Percentiles rank a stretch among this genome's conserved stretches.
Conservation (phyloP, 2,329 filamentous ascomycete species). For the Immersiporthe knoxdaviesiana region DNA sequence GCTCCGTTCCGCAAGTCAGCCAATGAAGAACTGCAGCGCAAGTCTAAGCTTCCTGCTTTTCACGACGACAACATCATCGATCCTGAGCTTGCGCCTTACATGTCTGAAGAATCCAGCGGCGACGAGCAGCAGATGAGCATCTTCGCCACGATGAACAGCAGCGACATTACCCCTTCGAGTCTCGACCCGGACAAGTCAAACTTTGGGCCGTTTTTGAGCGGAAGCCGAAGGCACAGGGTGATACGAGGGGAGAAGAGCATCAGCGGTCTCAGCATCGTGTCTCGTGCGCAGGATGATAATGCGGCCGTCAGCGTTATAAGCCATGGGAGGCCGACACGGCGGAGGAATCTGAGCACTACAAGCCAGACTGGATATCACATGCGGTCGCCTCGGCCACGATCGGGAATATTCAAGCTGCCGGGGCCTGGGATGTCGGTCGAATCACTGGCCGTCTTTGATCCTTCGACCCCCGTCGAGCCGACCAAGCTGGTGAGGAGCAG, state of each 20-base stretch:
- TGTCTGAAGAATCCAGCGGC: constrained; percentile 93
- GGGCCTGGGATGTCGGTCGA: constrained; percentile 62
- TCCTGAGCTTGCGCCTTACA: constrained; percentile 89
- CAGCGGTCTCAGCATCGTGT: constrained; percentile 69
- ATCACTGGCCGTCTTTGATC: constrained; percentile 52
- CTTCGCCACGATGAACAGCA: constrained; percentile 73
- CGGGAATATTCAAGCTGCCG: constrained; percentile 5
- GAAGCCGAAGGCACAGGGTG: constrained; percentile 73
- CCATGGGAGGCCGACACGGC: constrained; percentile 65
- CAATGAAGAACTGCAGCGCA: constrained; percentile 67
- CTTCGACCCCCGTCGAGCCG: constrained; percentile 44
- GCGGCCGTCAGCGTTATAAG: constrained; percentile 60
- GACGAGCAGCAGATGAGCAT: constrained; percentile 91
- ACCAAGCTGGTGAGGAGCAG: constrained; percentile 73
- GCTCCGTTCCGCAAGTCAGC: constrained; percentile 82
- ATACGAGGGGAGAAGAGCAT: constrained; percentile 77
- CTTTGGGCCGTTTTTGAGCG: constrained; percentile 72
- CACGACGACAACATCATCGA: constrained; percentile 99
- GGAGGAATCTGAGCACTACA: constrained; percentile 82
- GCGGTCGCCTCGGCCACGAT: constrained; percentile 63
- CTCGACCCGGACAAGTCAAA: constrained; percentile 75
- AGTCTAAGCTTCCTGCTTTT: constrained; percentile 80
- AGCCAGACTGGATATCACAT: constrained; percentile 70
- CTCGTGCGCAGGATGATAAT: constrained; percentile 70
- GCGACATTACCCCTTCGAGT: constrained; percentile 65